Evolutionary conservation across 2,329 filamentous ascomycete genomes (phyloP), one percentile per base, ranked within the genome.

Genomic region (Penicillium janthinellum): DNA sequence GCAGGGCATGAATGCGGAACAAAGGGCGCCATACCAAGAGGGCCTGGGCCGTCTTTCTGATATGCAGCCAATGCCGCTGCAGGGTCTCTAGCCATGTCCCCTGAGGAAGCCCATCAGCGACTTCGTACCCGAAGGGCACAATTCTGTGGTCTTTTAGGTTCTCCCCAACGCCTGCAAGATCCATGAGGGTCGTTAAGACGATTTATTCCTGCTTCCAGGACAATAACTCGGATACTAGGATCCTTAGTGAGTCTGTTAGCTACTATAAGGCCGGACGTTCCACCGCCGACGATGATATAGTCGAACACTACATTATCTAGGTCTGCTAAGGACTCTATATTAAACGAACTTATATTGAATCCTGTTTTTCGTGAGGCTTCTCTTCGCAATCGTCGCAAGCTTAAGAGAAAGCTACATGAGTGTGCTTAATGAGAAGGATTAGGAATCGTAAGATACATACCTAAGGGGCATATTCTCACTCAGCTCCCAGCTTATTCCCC

Each of bases 141-240:
- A 64, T 57, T 3, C 62, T 68, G 64, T 81, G 80, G 49, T 84
- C 81, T 62, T 84, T 81, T 51, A 83, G 75, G 58, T 83, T 83
- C 49, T 78, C 77, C 15, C 82, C 82, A 10, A 84, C 79, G 7
- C 74, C 75, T 0, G 76, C 71, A 53, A 79, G 79, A 20, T 77
- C 69, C 12, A 84, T 71, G 52, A 78, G 49, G 49, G 15, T 52
- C 49, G 28, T 52, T 22, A 2, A 22, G 22, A 22, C 22, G 22
- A 22, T 22, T 22, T 22, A 2, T 22, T 22, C 22, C 22, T 22
- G 22, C 22, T 22, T 22, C 22, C 4, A 22, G 49, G n/a, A 52
- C 20, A 41, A 28, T 25, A 12, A 41, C 49, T 14, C 34, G 34
- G 12, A 52, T 15, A 38, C 3, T 39, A 20, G 49, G 34, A 12